phyloP scores from a whole-genome alignment of 495 filamentous ascomycete genomes.

The Neurospora sp. region DNA sequence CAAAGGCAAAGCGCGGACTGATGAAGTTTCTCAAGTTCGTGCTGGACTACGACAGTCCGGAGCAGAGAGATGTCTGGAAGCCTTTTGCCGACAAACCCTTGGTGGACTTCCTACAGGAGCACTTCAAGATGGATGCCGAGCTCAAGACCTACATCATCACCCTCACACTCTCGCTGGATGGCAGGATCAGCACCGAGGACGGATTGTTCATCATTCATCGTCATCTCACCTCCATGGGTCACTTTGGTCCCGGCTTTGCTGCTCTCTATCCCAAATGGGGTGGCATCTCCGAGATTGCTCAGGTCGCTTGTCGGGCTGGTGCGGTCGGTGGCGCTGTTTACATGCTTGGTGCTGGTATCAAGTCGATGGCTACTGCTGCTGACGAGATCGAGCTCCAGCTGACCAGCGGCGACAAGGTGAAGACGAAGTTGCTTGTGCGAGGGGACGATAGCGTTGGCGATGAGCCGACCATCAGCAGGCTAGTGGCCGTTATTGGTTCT shows the following conservation, averaged over 20 bases:
- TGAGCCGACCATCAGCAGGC: slow-evolving; percentile 22
- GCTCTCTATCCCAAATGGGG: slow-evolving; percentile 87
- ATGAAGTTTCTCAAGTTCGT: slow-evolving; percentile 87
- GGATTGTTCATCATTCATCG: slow-evolving; percentile 62
- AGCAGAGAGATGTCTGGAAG: slow-evolving; percentile 33
- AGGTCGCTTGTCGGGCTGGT: slow-evolving; percentile 83
- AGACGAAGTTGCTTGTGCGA: slow-evolving; percentile 44
- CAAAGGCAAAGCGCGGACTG: slow-evolving; percentile 66
- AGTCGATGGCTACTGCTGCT: slow-evolving; percentile 16
- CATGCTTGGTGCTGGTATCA: slow-evolving; percentile 63
- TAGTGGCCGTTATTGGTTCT: slow-evolving; percentile 61
- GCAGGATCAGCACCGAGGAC: slow-evolving; percentile 45
- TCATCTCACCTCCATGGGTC: slow-evolving; percentile 77
- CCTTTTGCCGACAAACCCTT: slow-evolving; percentile 40
- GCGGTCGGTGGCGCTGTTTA: slow-evolving; percentile 90
- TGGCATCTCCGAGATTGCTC: slow-evolving; percentile 80
- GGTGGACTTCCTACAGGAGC: slow-evolving; percentile 50
- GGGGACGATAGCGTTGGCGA: slow-evolving; percentile 24
- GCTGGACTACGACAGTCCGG: slow-evolving; percentile 45
- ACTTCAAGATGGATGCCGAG: slow-evolving; percentile 62
- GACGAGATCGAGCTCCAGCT: slow-evolving; percentile 40
- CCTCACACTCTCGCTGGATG: slow-evolving; percentile 61
- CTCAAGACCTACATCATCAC: slow-evolving; percentile 67
- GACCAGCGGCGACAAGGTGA: slow-evolving; percentile 49
- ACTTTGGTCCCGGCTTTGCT: slow-evolving; percentile 79